Evolutionary conservation across 2,329 filamentous ascomycete species (phyloP).

Genomic region (Fusarium pseudonygamai): DNA sequence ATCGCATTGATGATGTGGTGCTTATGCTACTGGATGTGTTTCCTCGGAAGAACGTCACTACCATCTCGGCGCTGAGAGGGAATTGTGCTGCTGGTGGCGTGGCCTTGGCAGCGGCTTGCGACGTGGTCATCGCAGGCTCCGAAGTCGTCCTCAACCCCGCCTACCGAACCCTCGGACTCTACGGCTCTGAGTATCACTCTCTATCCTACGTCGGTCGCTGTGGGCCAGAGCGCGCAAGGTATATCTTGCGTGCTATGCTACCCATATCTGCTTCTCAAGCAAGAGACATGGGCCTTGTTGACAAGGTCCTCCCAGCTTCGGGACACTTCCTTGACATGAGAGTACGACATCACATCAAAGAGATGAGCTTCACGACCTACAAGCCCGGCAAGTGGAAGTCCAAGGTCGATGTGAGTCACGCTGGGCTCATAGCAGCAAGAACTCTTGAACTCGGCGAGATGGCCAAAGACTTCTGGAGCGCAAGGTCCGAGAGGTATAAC

Average conservation of each 20-base stretch:
- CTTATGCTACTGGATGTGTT: not conserved
- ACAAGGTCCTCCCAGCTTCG: constrained; percentile 7
- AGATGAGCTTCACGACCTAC: not conserved
- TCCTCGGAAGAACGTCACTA: not conserved
- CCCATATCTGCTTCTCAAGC: constrained; percentile 10
- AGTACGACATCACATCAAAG: not conserved
- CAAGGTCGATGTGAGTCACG: not conserved
- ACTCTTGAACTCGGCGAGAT: constrained; percentile 11
- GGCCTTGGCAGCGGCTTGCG: constrained; percentile 25
- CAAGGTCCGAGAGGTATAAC: constrained; percentile 11
- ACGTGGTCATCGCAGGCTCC: constrained; percentile 19
- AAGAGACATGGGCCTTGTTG: not conserved
- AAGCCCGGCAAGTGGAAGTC: constrained; percentile 4
- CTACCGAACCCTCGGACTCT: constrained; percentile 22
- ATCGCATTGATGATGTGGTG: constrained; percentile 22
- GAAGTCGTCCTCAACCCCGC: constrained; percentile 28
- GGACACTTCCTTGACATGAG: not conserved
- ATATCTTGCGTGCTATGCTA: not conserved
- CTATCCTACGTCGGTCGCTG: constrained; percentile 20
- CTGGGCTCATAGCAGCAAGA: not conserved
- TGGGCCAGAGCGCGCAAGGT: not conserved
- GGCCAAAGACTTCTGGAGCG: constrained; percentile 24
- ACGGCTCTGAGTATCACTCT: constrained; percentile 29
- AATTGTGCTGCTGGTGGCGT: constrained; percentile 31
- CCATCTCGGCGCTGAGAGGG: constrained; percentile 19